A percentile compares a stretch with the other conserved stretches of the same genome.
Evolutionary conservation across 345 rosid genomes (phyloP).

Genomic region (Psidium friedrichsthalianum): DNA sequence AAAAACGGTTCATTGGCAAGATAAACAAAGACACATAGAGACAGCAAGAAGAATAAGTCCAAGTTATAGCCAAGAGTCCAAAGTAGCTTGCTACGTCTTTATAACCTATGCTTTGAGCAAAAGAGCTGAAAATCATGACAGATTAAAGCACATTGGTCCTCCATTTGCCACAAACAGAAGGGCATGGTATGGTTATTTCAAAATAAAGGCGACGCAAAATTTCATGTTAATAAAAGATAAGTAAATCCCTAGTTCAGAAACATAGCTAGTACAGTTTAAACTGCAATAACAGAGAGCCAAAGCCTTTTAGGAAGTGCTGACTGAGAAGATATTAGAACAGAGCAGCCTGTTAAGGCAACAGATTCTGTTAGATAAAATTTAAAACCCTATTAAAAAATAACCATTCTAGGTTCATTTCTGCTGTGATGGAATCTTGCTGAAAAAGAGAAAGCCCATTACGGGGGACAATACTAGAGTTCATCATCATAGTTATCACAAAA

Average conservation of each 20-base stretch:
- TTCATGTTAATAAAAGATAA: not conserved
- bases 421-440: not conserved
- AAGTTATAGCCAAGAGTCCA: not conserved
- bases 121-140: not conserved
- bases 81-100: not conserved
- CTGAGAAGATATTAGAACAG: not conserved
- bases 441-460: not conserved
- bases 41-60: not conserved
- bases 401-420: not conserved
- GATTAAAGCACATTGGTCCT: not conserved
- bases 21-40: not conserved
- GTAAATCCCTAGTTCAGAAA: not conserved
- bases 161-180: not conserved
- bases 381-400: not conserved
- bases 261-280: not conserved
- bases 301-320: not conserved
- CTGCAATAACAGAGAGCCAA: not conserved
- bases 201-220: not conserved
- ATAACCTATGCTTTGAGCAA: not conserved
- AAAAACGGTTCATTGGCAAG: not conserved
- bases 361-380: not conserved
- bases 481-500: not conserved
- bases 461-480: not conserved
- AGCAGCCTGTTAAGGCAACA: not conserved
- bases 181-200: not conserved